Percentiles rank a stretch among this genome's conserved stretches.
Conservation (phyloP, 768 basidiomycete genomes). For the Galerina sulciceps region DNA sequence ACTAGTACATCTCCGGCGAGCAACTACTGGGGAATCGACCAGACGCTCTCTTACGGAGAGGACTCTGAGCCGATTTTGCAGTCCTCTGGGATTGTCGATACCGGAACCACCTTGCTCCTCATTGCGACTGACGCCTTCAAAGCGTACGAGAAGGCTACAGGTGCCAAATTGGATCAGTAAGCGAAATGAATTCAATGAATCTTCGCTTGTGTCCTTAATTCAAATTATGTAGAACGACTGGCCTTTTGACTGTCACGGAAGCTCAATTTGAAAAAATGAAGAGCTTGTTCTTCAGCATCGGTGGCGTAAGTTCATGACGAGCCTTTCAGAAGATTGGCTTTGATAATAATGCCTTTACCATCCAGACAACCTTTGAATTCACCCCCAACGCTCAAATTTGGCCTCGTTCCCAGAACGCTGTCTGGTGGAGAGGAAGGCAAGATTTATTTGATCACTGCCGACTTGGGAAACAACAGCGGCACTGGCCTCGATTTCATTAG, state of each 20-base stretch:
- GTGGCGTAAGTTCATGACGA: constrained; percentile 42
- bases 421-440: constrained; percentile 49
- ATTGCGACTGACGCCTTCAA: constrained; percentile 64
- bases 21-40: constrained; percentile 58
- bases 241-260: constrained; percentile 56
- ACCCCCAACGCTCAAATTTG: constrained; percentile 69
- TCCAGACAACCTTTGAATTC: constrained; percentile 51
- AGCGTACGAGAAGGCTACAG: constrained; percentile 56
- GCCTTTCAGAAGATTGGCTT: neutral
- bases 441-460: constrained; percentile 59
- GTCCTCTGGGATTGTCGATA: constrained; percentile 55
- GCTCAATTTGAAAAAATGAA: constrained; percentile 51
- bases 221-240: constrained; percentile 44
- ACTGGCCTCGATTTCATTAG: constrained; percentile 65
- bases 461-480: constrained; percentile 52
- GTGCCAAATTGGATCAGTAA: constrained; percentile 53
- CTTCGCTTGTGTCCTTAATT: too few relatives aligned
- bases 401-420: constrained; percentile 56
- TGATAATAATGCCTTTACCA: too few relatives aligned
- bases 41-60: constrained; percentile 47
- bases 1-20: constrained; percentile 46
- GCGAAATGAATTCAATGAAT: constrained; percentile 6
- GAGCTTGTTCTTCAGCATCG: constrained; percentile 58
- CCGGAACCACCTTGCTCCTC: constrained; percentile 56
- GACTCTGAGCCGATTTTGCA: constrained; percentile 34